These are phyloP conservation scores for Wickerhamomyces strasburgensis DNA, from an alignment of 805 yeast genomes.

Conservation along the genomic window DNA sequence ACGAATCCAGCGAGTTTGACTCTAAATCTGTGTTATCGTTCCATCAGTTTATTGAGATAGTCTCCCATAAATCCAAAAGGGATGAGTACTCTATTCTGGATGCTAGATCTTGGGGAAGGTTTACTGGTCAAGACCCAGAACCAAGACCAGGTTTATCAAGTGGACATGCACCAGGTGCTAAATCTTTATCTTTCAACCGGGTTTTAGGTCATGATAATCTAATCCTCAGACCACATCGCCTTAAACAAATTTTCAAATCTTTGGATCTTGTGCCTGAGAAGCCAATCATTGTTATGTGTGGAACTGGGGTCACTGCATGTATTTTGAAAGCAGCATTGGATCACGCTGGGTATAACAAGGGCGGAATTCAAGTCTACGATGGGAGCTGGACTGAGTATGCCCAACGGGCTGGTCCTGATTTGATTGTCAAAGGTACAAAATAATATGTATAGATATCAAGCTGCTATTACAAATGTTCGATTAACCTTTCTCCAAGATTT, in stretches of 20 bases:
- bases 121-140: conserved; percentile 77
- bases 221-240: conserved; percentile 43
- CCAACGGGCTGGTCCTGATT: conserved; percentile 55
- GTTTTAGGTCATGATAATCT: conserved; percentile 45
- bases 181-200: conserved; percentile 67
- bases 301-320: conserved; percentile 95
- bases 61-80: conserved; percentile 40
- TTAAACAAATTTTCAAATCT: conserved; percentile 43
- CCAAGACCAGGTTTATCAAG: conserved; percentile 84
- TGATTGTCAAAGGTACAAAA: conserved; percentile 40
- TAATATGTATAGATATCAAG: too few relatives aligned
- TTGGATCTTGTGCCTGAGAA: conserved; percentile 36
- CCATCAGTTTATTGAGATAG: conserved; percentile 61
- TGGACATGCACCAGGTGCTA: conserved; percentile 85
- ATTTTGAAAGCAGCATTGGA: conserved; percentile 74
- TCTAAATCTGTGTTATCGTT: conserved; percentile 53
- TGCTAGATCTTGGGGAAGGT: conserved; percentile 75
- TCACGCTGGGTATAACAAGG: conserved; percentile 40
- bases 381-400: conserved; percentile 94
- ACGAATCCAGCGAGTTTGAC: conserved; percentile 33
- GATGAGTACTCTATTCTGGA: conserved; percentile 58
- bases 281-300: conserved; percentile 85
- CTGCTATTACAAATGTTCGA: too few relatives aligned
- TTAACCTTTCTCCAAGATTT: too few relatives aligned
- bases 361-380: conserved; percentile 61